These are phyloP conservation scores for Metrosideros polymorpha DNA, from an alignment of 441 rosid genomes.

Conservation along the genomic window DNA sequence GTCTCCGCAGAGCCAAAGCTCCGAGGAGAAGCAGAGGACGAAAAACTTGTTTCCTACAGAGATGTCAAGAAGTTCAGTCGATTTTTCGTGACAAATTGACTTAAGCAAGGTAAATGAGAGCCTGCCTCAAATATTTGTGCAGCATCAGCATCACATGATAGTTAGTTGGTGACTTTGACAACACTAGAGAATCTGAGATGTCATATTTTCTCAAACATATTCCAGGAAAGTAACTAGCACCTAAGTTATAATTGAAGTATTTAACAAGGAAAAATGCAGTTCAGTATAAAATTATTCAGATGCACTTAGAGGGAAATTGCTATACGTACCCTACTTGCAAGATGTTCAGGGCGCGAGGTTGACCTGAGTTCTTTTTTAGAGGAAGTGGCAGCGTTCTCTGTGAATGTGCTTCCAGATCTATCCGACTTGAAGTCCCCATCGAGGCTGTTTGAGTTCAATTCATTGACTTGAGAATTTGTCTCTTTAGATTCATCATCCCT, in stretches of 20 bases:
- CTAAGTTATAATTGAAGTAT: not conserved
- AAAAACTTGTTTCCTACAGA: constrained; percentile 25
- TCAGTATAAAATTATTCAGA: not conserved
- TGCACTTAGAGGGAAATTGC: not conserved
- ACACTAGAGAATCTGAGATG: not conserved
- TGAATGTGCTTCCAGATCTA: constrained; percentile 14
- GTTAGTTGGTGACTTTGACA: not conserved
- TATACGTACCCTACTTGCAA: constrained; percentile 13
- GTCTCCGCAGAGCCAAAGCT: constrained; percentile 29
- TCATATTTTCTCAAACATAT: not conserved
- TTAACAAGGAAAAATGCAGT: not conserved
- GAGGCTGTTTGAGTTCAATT: constrained; percentile 5
- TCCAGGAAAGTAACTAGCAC: not conserved
- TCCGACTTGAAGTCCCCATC: constrained; percentile 28
- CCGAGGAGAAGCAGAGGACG: constrained; percentile 22
- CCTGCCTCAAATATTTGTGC: not conserved
- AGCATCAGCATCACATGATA: not conserved
- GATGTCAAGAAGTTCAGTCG: not conserved
- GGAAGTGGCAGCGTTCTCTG: constrained; percentile 14
- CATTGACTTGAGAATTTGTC: constrained; percentile 14
- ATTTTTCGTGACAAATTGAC: not conserved
- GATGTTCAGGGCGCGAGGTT: constrained; percentile 13
- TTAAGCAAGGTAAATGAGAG: not conserved
- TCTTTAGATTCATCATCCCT: constrained; percentile 33
- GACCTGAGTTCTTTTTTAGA: constrained; percentile 22